Conservation (phyloP, 345 rosid genomes). For the Schrenkiella parvula region DNA sequence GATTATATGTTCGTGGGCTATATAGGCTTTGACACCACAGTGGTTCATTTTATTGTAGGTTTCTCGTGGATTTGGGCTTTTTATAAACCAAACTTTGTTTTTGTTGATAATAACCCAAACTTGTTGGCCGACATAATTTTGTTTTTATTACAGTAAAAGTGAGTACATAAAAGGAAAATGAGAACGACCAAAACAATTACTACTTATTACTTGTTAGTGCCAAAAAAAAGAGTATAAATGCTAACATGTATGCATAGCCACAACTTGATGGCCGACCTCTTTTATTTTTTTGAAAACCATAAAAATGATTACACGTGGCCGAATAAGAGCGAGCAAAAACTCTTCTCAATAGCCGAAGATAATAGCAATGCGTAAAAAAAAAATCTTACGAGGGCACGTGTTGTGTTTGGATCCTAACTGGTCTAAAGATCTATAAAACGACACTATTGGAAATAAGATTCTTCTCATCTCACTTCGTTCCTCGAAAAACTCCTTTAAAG, state of each 20-base stretch:
- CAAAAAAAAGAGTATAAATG: neutral
- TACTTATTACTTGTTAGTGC: neutral
- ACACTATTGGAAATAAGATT: neutral
- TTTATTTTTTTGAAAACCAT: neutral
- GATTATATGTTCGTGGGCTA: no score
- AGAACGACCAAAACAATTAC: neutral
- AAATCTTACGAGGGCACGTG: slow-evolving; percentile 2
- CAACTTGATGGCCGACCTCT: slow-evolving; percentile 30
- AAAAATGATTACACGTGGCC: slow-evolving; percentile 7
- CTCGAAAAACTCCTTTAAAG: neutral
- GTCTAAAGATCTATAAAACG: slow-evolving; percentile 13
- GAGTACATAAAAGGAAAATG: neutral
- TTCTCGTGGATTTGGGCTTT: neutral
- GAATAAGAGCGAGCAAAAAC: neutral
- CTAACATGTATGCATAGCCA: slow-evolving; percentile 11
- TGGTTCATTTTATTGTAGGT: neutral
- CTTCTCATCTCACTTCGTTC: slow-evolving; percentile 15
- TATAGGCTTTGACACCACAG: neutral
- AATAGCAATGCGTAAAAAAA: neutral
- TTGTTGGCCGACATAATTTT: slow-evolving; percentile 9
- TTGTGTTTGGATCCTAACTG: neutral
- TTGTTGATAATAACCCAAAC: no score
- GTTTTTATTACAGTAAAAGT: neutral
- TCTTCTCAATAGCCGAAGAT: neutral
- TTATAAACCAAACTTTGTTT: no score